phyloP scores from a whole-genome alignment of 2,329 filamentous ascomycete species.

The Teratosphaeria nubilosa region DNA sequence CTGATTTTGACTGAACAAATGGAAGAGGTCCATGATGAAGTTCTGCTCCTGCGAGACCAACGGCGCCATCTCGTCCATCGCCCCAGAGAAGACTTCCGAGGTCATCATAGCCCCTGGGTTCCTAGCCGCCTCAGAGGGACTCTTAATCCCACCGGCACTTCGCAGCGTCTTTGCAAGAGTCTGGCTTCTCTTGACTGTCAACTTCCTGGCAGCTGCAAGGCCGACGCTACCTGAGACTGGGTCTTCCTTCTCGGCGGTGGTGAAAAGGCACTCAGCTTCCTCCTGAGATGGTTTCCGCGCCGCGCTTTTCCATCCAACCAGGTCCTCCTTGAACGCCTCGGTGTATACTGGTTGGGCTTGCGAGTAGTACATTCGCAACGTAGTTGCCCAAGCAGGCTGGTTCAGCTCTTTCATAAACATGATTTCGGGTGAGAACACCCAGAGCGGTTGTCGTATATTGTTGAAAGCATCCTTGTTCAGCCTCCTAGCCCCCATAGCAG shows the following conservation, averaged over 20 bases:
- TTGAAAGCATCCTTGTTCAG: conserved; percentile 62
- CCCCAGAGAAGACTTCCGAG: conserved; percentile 70
- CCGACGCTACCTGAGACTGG: conserved; percentile 28
- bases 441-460: conserved; percentile 61
- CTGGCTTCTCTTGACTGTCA: conserved; percentile 90
- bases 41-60: conserved; percentile 91
- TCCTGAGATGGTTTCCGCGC: conserved; percentile 20
- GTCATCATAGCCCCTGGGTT: conserved; percentile 40
- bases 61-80: conserved; percentile 71
- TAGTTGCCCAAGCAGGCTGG: conserved; percentile 65
- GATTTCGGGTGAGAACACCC: conserved; percentile 80
- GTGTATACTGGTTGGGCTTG: conserved; percentile 69
- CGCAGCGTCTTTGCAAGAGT: conserved; percentile 68
- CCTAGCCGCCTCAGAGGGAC: conserved; percentile 47
- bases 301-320: conserved; percentile 56
- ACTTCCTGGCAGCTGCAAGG: conserved; percentile 63
- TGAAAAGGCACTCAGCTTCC: conserved; percentile 55
- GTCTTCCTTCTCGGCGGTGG: conserved; percentile 77
- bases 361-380: conserved; percentile 72
- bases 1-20: conserved; percentile 74
- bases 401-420: conserved; percentile 84
- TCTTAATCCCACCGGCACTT: conserved; percentile 47
- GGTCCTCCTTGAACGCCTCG: conserved; percentile 68
- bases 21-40: conserved; percentile 94
- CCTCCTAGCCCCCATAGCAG: conserved; percentile 34